Conservation (phyloP, 192 early-diverging fungal species). For the Gamsiella multidivaricata region DNA sequence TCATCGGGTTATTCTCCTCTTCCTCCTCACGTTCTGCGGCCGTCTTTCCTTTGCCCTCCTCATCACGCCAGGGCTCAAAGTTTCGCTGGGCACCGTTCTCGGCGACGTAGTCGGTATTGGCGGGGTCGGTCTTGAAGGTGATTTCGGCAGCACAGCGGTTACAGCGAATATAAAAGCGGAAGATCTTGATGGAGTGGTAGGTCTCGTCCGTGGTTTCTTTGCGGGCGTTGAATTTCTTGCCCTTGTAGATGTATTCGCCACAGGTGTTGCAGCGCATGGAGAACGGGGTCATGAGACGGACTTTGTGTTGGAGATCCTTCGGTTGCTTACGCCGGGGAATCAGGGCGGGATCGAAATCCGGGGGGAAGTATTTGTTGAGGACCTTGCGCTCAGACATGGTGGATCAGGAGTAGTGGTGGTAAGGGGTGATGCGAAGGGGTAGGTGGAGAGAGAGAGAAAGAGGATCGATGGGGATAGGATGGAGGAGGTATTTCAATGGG, state of each 20-base stretch:
- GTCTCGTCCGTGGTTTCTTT: conserved; percentile 87
- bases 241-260: conserved; percentile 97
- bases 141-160: conserved; percentile 97
- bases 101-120: conserved; percentile 93
- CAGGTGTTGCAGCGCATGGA: conserved; percentile 98
- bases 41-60: conserved; percentile 65
- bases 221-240: conserved; percentile 98
- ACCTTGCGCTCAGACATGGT: conserved; percentile 78
- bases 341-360: conserved; percentile 97
- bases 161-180: conserved; percentile 86
- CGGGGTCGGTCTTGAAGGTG: conserved; percentile 97
- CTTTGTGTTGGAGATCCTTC: conserved; percentile 91
- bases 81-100: conserved; percentile 94
- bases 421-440: not conserved
- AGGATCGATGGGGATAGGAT: not conserved
- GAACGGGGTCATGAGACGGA: conserved; percentile 98
- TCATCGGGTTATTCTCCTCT: conserved; percentile 95
- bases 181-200: conserved; percentile 81
- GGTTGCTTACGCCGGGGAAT: conserved; percentile 83
- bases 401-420: not conserved
- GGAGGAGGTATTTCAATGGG: not conserved
- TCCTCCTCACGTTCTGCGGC: conserved; percentile 76
- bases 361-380: conserved; percentile 96
- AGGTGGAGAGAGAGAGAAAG: not conserved
- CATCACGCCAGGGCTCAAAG: conserved; percentile 94